phyloP scores from a whole-genome alignment of 2,329 filamentous ascomycete species.

The Apiospora pterosperma region DNA sequence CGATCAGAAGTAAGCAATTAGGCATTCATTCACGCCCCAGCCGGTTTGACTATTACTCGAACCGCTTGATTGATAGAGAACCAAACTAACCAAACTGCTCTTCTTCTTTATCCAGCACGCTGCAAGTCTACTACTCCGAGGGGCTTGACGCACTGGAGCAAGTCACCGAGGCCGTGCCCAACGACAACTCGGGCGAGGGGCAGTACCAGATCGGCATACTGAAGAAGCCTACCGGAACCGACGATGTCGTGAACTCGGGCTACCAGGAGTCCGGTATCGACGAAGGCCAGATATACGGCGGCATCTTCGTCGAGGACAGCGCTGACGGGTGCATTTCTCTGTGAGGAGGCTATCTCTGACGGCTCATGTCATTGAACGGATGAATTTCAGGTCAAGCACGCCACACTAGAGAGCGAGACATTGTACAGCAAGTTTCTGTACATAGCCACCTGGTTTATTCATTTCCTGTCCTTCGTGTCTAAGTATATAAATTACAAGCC shows the following conservation, averaged over 20 bases:
- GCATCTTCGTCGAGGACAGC: constrained; percentile 48
- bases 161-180: constrained; percentile 41
- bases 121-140: constrained; percentile 54
- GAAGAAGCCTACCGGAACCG: constrained; percentile 53
- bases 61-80: too few species aligned
- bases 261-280: constrained; percentile 43
- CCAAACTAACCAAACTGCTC: neutral
- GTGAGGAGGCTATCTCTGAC: constrained; percentile 16
- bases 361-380: neutral
- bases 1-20: constrained; percentile 43
- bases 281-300: constrained; percentile 48
- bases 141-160: constrained; percentile 41
- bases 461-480: neutral
- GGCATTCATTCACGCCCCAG: too few species aligned
- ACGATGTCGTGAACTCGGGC: constrained; percentile 46
- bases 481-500: neutral
- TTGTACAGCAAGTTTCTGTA: neutral
- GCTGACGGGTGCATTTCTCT: constrained; percentile 37
- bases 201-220: constrained; percentile 55
- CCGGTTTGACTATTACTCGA: neutral
- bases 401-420: neutral
- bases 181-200: constrained; percentile 52
- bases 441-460: neutral
- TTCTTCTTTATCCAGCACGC: constrained; percentile 35
- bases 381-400: neutral